phyloP scores from a whole-genome alignment of 2,329 filamentous ascomycete genomes.

The Exophiala sp. region DNA sequence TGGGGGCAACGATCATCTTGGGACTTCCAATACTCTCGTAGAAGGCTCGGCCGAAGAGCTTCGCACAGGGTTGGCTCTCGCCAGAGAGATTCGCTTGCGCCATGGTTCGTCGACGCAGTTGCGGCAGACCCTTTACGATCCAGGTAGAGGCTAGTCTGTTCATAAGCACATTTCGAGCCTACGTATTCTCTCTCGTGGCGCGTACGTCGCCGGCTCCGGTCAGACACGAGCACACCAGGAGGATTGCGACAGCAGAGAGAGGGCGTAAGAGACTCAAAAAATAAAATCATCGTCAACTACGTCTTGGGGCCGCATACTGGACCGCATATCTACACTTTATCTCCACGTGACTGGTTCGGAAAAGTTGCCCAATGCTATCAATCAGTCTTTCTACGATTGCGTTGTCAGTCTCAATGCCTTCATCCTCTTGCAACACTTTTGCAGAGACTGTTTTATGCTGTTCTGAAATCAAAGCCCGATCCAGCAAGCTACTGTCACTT shows the following conservation, averaged over 20 bases:
- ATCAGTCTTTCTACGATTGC: no score
- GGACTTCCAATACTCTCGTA: slow-evolving; percentile 94
- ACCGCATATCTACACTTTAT: background rate
- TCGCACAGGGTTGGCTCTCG: slow-evolving; percentile 35
- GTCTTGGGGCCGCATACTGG: background rate
- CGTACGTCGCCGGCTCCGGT: background rate
- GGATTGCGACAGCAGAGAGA: background rate
- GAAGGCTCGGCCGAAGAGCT: slow-evolving; percentile 80
- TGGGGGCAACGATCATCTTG: slow-evolving; percentile 85
- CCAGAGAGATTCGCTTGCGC: slow-evolving; percentile 10
- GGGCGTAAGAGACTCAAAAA: background rate
- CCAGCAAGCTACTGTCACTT: no score
- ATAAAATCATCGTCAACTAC: background rate
- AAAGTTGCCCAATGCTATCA: background rate
- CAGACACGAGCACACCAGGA: background rate
- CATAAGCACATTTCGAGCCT: no score
- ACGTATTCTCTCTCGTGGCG: no score
- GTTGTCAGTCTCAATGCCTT: no score
- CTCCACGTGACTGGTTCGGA: background rate
- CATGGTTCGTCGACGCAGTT: slow-evolving; percentile 9
- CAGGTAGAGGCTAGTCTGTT: no score
- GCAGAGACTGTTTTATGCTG: no score
- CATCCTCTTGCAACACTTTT: no score
- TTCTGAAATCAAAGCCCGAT: no score
- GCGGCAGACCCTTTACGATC: no score